These are phyloP conservation scores for Vigna hirtella DNA, from an alignment of 306 rosid species.

Conservation along the genomic window DNA sequence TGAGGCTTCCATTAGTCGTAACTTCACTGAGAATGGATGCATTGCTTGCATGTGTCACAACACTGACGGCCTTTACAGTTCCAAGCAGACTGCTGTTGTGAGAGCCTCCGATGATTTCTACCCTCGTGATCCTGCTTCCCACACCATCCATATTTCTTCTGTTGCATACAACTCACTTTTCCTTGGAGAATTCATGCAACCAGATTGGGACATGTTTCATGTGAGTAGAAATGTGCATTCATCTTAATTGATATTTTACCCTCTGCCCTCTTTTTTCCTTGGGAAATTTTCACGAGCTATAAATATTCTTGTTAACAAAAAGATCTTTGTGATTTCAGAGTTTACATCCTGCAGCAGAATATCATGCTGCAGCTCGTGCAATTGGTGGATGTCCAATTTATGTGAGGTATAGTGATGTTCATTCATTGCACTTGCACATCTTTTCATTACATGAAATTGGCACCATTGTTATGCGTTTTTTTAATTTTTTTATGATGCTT, in stretches of 20 bases:
- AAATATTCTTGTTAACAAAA: conserved; percentile 29
- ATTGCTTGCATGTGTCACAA: conserved; percentile 98
- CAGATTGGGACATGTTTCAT: conserved; percentile 99
- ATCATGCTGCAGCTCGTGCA: conserved; percentile 97
- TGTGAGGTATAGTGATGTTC: conserved; percentile 66
- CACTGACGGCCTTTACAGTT: conserved; percentile 85
- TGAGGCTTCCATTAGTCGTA: conserved; percentile 83
- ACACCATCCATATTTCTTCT: conserved; percentile 93
- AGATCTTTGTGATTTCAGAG: conserved; percentile 56
- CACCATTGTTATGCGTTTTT: background rate
- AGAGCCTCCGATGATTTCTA: conserved; percentile 97
- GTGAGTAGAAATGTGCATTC: conserved; percentile 55
- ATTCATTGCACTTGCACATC: background rate
- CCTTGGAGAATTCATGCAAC: conserved; percentile 98
- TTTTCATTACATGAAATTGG: background rate
- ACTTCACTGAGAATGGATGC: conserved; percentile 93
- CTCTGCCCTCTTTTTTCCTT: background rate
- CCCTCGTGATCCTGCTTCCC: conserved; percentile 94
- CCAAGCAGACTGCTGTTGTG: conserved; percentile 90
- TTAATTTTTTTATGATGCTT: conserved; percentile 1
- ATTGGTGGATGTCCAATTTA: conserved; percentile 96
- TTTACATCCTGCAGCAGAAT: conserved; percentile 91
- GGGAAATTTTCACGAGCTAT: background rate
- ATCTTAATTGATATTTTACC: background rate
- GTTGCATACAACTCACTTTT: conserved; percentile 94